Evolutionary conservation across 140 eudicot species (phyloP), one percentile per base, ranked within the genome.

Genomic region (Bidens hawaiensis): DNA sequence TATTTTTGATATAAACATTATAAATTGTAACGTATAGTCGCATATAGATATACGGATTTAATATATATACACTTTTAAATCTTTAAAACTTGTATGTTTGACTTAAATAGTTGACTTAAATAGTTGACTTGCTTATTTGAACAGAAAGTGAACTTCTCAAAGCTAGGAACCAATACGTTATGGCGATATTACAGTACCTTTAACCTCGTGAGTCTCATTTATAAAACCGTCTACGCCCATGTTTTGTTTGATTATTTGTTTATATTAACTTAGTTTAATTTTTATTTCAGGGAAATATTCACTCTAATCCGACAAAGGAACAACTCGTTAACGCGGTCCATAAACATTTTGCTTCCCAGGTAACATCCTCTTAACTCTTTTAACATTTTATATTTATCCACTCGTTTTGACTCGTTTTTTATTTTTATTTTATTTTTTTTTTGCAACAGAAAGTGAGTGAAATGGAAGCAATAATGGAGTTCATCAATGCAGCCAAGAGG

Each of bases 301-400:
- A 76, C 53, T 62, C 87, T 51, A 76, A 76, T 75, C 88, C 84
- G 27, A 77, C 97, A 19, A 93, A 72, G 75, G 99, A 88, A 58
- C 96, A 93, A 46, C 75, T 93, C 54, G 76, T 83, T 65, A 74
- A 75, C 3, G 82, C 83, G 1, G 87, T 88, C 69, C 95, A 93
- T 75, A 81, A 82, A 71, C 99, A 93, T 79, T 93, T 93, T 67
- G 83, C 95, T 72, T 80, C 95, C n/a, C 96, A 88, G 99, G 99
- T 91, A 11, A 25, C 21, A 60, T 74, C 48, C 70, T 19, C 40
- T 22, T n/a, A 25, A 27, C 31, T 65, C 38, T 43, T 54, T 33
- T 64, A 18, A 6, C 27, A 0, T 23, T 62, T 60, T 8, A 16
- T n/a, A 5, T 31, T 31, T 65, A 34, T 63, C 7, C 18, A 21